Evolutionary conservation across 164 flowering plant species (phyloP).

Genomic region (Magnolia kwangsiensis): DNA sequence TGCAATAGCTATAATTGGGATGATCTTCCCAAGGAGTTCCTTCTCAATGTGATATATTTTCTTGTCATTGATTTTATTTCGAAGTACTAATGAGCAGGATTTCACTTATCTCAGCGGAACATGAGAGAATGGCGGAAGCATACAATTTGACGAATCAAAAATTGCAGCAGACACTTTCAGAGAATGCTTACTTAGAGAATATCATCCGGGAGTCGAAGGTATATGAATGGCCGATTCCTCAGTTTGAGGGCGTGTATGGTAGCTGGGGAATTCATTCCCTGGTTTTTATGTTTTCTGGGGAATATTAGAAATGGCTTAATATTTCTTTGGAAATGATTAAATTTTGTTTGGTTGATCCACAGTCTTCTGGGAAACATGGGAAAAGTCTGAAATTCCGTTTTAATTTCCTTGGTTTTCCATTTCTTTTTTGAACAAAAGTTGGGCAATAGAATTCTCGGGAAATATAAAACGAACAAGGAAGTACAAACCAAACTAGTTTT

Average conservation of each 20-base stretch:
- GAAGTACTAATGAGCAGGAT: not conserved
- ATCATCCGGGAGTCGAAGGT: conserved; percentile 67
- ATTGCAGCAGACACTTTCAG: conserved; percentile 63
- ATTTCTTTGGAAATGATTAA: too few relatives aligned
- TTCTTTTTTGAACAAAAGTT: too few relatives aligned
- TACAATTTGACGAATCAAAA: conserved; percentile 65
- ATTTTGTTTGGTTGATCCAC: too few relatives aligned
- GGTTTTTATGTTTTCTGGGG: too few relatives aligned
- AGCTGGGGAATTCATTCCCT: too few relatives aligned
- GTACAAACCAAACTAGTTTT: too few relatives aligned
- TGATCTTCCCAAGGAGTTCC: not conserved
- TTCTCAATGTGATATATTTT: not conserved
- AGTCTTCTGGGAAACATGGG: too few relatives aligned
- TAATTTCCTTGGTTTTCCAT: too few relatives aligned
- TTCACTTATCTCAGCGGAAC: conserved; percentile 45
- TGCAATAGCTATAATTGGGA: not conserved
- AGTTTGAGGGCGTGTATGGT: not conserved
- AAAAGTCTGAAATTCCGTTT: too few relatives aligned
- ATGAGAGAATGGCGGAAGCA: conserved; percentile 80
- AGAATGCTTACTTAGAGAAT: conserved; percentile 52
- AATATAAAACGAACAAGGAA: too few relatives aligned
- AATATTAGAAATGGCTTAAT: too few relatives aligned
- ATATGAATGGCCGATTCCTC: not conserved
- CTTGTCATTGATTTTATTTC: not conserved
- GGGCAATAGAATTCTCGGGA: not conserved